Base-by-base conservation (phyloP, 441 rosid genomes). In the Lagerstroemia fauriei region DNA sequence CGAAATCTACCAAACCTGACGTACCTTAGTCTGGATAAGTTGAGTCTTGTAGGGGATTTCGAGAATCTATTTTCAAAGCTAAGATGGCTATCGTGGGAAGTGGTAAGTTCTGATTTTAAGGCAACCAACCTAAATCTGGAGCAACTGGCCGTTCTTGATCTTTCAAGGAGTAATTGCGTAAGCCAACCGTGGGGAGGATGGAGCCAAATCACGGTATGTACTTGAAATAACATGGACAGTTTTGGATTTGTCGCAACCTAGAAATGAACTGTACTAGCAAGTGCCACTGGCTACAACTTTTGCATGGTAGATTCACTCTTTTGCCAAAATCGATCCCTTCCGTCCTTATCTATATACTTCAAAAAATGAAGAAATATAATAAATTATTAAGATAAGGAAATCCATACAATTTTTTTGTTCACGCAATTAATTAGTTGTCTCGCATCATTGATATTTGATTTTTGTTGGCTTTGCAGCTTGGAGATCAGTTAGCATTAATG, bases 71-170 rank as follows among this genome's bases (percentile, higher is more conserved):
- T 80, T 10, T 59, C 24, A 0, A 7, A 71, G 34, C 11, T 80
- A n/a, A 70, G 53, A 34, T 27, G 70, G 41, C n/a, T 80, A 11
- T 7, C 4, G 56, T 80, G 76, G 82, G 25, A 7, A 4, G 20
- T 25, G 32, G 70, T 53, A 57, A 50, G 50, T 24, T 0, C 3
- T 0, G 13, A 72, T 32, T 25, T 56, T 16, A 0, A 38, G 57
- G 57, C 69, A 10, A 27, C 61, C 76, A 80, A 80, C 22, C 41
- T 80, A 16, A 16, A 27, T 0, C 1, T 56, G 24, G 16, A 53
- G 31, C 7, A 56, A n/a, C 53, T 80, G 17, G 47, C 46, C 50
- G 34, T 80, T 57, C 83, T 80, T 13, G 41, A 73, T 29, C 12
- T 80, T 16, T 73, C 50, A 13, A n/a, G 53, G 7, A 17, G 76